phyloP scores from a whole-genome alignment of 768 basidiomycete genomes.

The Termitomyces sp. region DNA sequence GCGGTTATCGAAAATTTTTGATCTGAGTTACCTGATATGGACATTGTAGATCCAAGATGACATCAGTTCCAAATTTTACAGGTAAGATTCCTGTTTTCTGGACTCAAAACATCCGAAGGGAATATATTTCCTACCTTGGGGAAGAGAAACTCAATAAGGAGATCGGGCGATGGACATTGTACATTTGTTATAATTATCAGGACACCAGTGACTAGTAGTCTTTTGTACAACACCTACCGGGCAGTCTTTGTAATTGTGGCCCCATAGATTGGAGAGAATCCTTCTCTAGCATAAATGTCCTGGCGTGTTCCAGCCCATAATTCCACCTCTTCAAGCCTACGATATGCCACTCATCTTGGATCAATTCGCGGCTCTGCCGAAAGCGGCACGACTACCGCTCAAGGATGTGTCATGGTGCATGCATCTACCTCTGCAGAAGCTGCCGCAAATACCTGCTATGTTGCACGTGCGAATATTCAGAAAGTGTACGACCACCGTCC shows the following conservation, averaged over 20 bases:
- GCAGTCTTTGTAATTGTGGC: neutral
- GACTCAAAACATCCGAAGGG: too few species aligned
- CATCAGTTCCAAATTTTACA: neutral
- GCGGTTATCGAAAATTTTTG: constrained; percentile 7
- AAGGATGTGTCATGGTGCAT: neutral
- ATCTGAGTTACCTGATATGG: constrained; percentile 6
- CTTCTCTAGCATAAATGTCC: neutral
- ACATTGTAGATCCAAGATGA: neutral
- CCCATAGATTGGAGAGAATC: neutral
- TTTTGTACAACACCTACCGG: neutral
- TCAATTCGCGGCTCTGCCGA: neutral
- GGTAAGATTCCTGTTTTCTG: neutral
- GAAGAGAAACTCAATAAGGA: neutral
- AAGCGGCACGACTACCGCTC: neutral
- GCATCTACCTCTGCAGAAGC: neutral
- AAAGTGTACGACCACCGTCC: neutral
- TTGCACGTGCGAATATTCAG: neutral
- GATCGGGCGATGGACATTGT: neutral
- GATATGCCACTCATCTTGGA: neutral
- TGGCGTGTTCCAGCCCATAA: neutral
- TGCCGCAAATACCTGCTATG: neutral
- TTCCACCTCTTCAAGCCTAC: neutral
- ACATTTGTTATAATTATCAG: neutral
- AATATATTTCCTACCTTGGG: neutral
- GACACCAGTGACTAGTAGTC: neutral